Evolutionary conservation across 2,329 filamentous ascomycete species (phyloP).

Genomic region (Coniella vitis): DNA sequence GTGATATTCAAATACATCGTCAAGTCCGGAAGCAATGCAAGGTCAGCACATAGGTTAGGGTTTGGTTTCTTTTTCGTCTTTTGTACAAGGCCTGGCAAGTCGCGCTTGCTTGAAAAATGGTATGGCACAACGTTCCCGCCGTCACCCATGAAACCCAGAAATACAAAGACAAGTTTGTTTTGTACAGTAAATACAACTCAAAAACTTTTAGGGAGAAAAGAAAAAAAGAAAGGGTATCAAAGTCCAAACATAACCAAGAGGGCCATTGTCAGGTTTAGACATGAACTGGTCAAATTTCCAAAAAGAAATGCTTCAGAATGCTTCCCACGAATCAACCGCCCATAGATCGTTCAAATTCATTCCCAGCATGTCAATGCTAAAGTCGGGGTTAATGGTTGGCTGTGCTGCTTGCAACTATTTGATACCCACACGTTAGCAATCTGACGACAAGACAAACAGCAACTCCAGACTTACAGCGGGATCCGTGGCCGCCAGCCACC

Average conservation of each 20-base stretch:
- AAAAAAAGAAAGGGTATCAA: conserved; percentile 4
- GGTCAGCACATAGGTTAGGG: too few species aligned
- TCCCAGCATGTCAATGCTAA: conserved; percentile 46
- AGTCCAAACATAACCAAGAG: too few species aligned
- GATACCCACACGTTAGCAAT: neutral
- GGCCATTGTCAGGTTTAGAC: neutral
- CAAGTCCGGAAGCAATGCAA: too few species aligned
- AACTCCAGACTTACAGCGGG: conserved; percentile 14
- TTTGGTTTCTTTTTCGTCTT: too few species aligned
- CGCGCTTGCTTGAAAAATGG: too few species aligned
- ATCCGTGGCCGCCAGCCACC: conserved; percentile 22
- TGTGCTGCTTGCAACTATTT: conserved; percentile 23
- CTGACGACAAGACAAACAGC: too few species aligned
- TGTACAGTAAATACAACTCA: neutral
- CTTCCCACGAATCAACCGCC: conserved; percentile 31
- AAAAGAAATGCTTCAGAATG: conserved; percentile 3
- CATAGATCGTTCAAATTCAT: conserved; percentile 50
- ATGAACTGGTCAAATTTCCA: too few species aligned
- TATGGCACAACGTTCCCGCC: too few species aligned
- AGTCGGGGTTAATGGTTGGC: conserved; percentile 39
- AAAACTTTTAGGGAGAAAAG: too few species aligned
- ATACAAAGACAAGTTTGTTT: neutral
- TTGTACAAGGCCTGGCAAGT: too few species aligned
- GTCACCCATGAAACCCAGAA: too few species aligned
- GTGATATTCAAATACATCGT: too few species aligned